Evolutionary conservation across 176 grass and related monocot species (phyloP).

Genomic region (Cenchrus fungigraminus): DNA sequence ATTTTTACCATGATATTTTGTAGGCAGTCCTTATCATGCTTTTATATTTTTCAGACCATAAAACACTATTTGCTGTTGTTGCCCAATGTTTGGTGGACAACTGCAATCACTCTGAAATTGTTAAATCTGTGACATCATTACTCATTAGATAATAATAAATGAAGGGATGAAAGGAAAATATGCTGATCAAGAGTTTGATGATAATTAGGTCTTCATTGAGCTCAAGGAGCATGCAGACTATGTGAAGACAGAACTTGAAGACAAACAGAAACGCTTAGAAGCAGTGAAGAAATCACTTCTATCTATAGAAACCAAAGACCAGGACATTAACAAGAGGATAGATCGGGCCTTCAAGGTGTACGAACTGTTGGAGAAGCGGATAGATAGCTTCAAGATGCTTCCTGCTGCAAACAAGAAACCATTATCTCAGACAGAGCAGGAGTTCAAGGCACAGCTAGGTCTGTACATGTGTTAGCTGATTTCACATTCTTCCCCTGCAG

Average conservation of each 20-base stretch:
- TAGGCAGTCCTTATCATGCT: not conserved
- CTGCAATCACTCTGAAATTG: constrained; percentile 2
- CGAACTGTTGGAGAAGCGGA: constrained; percentile 68
- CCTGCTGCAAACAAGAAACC: constrained; percentile 90
- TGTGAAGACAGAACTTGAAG: constrained; percentile 70
- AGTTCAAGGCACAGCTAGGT: constrained; percentile 93
- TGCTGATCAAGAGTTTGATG: constrained; percentile 19
- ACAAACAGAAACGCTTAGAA: constrained; percentile 75
- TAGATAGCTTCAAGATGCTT: constrained; percentile 83
- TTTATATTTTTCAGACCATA: constrained; percentile 13
- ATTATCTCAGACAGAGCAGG: constrained; percentile 81
- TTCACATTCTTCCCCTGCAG: not conserved
- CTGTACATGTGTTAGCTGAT: constrained; percentile 12
- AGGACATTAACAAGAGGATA: constrained; percentile 61
- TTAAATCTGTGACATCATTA: not conserved
- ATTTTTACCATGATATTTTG: constrained; percentile 18
- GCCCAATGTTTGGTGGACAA: not conserved
- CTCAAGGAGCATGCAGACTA: constrained; percentile 78
- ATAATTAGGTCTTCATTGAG: constrained; percentile 85
- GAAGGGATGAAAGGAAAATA: not conserved
- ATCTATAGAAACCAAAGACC: constrained; percentile 70
- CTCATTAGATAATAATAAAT: constrained; percentile 17
- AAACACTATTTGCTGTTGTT: constrained; percentile 3
- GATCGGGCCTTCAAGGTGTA: constrained; percentile 65
- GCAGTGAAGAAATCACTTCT: constrained; percentile 69